Base-by-base conservation (phyloP, 306 rosid species). In the Malus asiatica region DNA sequence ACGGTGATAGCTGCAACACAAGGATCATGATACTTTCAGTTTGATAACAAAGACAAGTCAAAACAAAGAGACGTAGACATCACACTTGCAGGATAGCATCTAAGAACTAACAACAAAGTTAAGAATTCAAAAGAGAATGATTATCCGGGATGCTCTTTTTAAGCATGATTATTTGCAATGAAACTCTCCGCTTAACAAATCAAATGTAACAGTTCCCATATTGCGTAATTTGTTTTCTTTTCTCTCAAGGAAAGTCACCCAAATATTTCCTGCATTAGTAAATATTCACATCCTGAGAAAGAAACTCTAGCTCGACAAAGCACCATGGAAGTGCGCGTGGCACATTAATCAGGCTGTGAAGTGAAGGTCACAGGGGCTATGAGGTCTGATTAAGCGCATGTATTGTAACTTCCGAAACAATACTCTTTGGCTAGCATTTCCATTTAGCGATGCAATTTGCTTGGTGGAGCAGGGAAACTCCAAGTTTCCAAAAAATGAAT, bases 91-190 rank as follows among this genome's bases (percentile, higher is more conserved):
- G n/a, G 27, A 25, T 15, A 57, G 38, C 38, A 16, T 42, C 42
- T 15, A 60, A 60, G 29, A 40, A 19, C 58, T 42, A 25, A 9
- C 8, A 18, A 51, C 27, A 16, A 13, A 14, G 64, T 38, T 4
- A 10, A 42, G 32, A 45, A 44, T 2, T 44, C 8, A 27, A 45
- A 33, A 20, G 70, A 66, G 25, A 35, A 1, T 40, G 30, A 19
- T 20, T 72, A 14, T 71, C 51, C 68, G 12, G 53, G 64, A 53
- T 40, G 76, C 44, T 73, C 15, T 60, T 60, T 57, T 60, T 61
- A 73, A 19, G 55, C 66, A 57, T 72, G 76, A 65, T 71, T 33
- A 35, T 58, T 23, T 71, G n/a, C 55, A 74, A 48, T 48, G 55
- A 48, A 61, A 59, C 69, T 44, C 20, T 51, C 46, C 35, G 9